These are phyloP conservation scores for Colletotrichum sp. DNA, from an alignment of 2,329 filamentous ascomycete genomes.

Conservation along the genomic window DNA sequence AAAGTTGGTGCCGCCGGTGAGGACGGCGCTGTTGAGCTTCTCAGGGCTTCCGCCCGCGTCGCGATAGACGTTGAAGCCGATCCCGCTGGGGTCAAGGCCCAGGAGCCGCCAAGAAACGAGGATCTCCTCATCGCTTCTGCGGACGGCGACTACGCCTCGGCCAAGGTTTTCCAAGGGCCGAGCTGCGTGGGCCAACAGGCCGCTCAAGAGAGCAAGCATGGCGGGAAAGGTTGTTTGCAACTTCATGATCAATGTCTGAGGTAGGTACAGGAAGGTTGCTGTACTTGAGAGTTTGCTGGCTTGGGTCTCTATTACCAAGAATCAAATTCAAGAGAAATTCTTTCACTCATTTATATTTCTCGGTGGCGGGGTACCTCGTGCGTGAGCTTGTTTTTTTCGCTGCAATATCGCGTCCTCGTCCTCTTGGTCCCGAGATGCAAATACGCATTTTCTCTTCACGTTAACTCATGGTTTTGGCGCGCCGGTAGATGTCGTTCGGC, in stretches of 20 bases:
- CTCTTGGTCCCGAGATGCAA: too few relatives aligned
- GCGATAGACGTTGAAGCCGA: slow-evolving; percentile 28
- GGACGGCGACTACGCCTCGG: slow-evolving; percentile 26
- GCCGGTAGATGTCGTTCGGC: neutral
- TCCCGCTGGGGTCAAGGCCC: slow-evolving; percentile 24
- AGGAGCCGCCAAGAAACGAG: slow-evolving; percentile 25
- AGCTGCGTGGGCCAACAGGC: neutral
- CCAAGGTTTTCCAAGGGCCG: slow-evolving; percentile 24
- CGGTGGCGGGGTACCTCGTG: too few relatives aligned
- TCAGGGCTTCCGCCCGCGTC: neutral
- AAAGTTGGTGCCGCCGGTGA: slow-evolving; percentile 25
- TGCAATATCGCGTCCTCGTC: neutral
- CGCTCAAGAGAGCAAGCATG: neutral
- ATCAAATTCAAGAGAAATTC: rapidly evolving
- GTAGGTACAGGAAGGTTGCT: neutral
- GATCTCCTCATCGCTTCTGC: slow-evolving; percentile 18
- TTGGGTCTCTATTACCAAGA: rapidly evolving
- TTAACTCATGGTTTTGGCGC: too few relatives aligned
- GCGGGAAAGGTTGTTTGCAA: rapidly evolving
- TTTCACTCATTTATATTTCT: neutral
- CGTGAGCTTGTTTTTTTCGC: too few relatives aligned
- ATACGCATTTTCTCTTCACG: too few relatives aligned
- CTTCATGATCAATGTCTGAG: neutral
- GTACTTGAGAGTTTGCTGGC: rapidly evolving
- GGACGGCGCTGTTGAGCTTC: slow-evolving; percentile 18